Conservation (phyloP, 176 grass and related monocot genomes). For the Avena eriantha region DNA sequence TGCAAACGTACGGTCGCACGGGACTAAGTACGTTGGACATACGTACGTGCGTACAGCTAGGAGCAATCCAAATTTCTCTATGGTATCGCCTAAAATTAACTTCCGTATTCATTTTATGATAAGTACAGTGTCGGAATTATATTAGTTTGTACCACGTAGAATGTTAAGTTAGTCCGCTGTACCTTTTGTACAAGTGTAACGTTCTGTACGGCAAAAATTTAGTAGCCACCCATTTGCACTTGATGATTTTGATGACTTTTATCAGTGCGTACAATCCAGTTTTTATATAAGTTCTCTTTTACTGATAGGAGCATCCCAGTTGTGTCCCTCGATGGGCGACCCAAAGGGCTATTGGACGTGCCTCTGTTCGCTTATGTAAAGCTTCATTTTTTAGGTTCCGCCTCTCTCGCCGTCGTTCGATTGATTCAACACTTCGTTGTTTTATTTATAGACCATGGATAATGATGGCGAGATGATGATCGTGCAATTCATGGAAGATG, state of each 20-base stretch:
- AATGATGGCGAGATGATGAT: too few species aligned
- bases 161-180: slow-evolving; percentile 22
- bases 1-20: neutral
- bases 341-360: too few species aligned
- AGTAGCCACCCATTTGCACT: slow-evolving; percentile 32
- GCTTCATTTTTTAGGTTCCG: too few species aligned
- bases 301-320: too few species aligned
- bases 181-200: neutral
- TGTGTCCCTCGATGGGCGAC: too few species aligned
- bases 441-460: too few species aligned
- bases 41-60: slow-evolving; percentile 19
- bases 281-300: neutral
- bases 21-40: slow-evolving; percentile 5
- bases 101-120: slow-evolving; percentile 9
- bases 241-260: slow-evolving; percentile 44
- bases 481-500: too few species aligned
- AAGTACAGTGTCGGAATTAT: slow-evolving; percentile 44
- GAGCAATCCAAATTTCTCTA: slow-evolving; percentile 14
- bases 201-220: slow-evolving; percentile 29
- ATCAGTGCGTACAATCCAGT: neutral
- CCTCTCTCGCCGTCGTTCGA: too few species aligned
- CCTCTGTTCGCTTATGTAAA: too few species aligned
- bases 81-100: slow-evolving; percentile 2
- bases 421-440: too few species aligned
- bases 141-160: slow-evolving; percentile 14